Base-by-base conservation (phyloP, 306 rosid species). In the Chamaecrista fasciculata region DNA sequence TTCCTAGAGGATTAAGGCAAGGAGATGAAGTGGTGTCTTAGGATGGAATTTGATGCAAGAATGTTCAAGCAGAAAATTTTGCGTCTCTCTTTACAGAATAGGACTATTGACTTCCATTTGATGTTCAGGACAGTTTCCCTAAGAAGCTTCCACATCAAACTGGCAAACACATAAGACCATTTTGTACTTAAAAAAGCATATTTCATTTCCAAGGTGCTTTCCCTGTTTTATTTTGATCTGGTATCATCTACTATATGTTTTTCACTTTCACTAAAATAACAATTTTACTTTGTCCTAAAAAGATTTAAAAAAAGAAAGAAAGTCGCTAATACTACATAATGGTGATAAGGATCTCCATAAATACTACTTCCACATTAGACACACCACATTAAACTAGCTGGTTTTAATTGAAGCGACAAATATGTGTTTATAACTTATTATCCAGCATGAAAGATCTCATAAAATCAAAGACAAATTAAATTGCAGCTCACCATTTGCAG, bases 401-500 rank as follows among this genome's bases (percentile, higher is more conserved):
- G 24, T 18, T 11, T 8, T 6, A 19, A 12, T 58, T 20, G 39
- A 67, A 62, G 40, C 20, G 61, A 36, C n/a, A 66, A 60, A n/a
- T 29, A 11, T 5, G 50, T 20, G 51, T 29, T 73, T 52, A 15
- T 26, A 61, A 62, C 26, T 33, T 75, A 43, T 55, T 66, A 70
- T 66, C 64, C 16, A 67, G 19, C 44, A 44, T 43, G 12, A 62
- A 71, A 9, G 10, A 8, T 56, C 18, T 29, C 12, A 20, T 19
- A 59, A 21, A 49, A 39, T 4, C 4, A 57, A 2, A 14, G 51
- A 49, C 29, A 44, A 34, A 0, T 44, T 65, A 11, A 75, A 46
- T 40, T 37, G 52, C 9, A 67, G 80, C 87, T 40, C 66, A 94
- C 99, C 99, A 44, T 91, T 48, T 40, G 99, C 89, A 59, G 99